A percentile compares a stretch with the other conserved stretches of the same genome.
Conservation (phyloP, 2,329 filamentous ascomycete genomes). For the Penicillium sp. region DNA sequence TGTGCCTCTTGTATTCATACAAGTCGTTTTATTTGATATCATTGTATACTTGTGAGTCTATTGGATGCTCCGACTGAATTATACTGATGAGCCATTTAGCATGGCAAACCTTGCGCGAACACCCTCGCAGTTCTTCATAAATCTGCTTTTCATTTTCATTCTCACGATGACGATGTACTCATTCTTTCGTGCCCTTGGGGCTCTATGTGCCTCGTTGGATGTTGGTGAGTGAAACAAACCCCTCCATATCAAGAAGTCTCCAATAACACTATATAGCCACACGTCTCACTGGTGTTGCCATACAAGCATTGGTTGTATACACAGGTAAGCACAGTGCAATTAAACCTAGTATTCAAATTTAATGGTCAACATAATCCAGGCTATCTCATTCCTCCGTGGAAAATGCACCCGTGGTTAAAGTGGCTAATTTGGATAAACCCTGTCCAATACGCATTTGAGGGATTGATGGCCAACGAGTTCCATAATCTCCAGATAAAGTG, state of each 20-base stretch:
- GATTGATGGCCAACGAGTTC: constrained; percentile 70
- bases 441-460: constrained; percentile 68
- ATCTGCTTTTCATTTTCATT: constrained; percentile 54
- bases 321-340: constrained; percentile 36
- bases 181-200: constrained; percentile 53
- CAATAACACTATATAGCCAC: constrained; percentile 35
- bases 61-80: rapidly evolving
- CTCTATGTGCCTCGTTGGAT: constrained; percentile 52
- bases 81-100: constrained; percentile 20
- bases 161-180: constrained; percentile 58
- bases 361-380: constrained; percentile 40
- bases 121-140: constrained; percentile 63
- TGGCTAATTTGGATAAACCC: constrained; percentile 68
- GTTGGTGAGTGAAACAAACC: constrained; percentile 37
- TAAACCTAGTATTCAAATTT: neutral
- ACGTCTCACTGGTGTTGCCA: constrained; percentile 51
- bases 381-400: constrained; percentile 61
- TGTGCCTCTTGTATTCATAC: constrained; percentile 57
- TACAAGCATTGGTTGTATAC: constrained; percentile 59
- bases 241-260: neutral
- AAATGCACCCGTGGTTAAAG: constrained; percentile 64
- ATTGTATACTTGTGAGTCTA: constrained; percentile 57
- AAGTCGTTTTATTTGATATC: constrained; percentile 59
- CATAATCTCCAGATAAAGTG: constrained; percentile 58
- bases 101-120: constrained; percentile 59